Conservation (phyloP, 2,329 filamentous ascomycete species). For the Magnaporthales sp. region DNA sequence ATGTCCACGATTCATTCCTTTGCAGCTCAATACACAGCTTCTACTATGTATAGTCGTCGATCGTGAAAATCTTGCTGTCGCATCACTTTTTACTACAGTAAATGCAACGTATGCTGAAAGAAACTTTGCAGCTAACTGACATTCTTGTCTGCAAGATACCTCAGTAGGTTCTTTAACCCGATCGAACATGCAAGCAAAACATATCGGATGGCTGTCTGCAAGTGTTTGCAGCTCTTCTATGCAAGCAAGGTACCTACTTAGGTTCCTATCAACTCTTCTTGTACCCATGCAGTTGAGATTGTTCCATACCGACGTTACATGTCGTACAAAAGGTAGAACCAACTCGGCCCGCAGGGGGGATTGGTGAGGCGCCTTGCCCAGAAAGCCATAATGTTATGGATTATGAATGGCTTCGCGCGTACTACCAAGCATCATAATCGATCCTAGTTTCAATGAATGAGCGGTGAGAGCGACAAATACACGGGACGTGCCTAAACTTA, state of each 20-base stretch:
- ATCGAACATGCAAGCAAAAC: neutral
- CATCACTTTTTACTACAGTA: neutral
- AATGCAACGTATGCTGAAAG: no score
- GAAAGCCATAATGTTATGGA: neutral
- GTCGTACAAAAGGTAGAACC: neutral
- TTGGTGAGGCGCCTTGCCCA: neutral
- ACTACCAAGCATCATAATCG: neutral
- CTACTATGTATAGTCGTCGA: no score
- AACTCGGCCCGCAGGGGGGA: neutral
- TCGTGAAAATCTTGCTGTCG: neutral
- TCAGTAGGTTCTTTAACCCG: no score
- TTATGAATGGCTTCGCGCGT: neutral
- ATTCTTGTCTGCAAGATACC: neutral
- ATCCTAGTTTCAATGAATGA: neutral
- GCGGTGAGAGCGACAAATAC: neutral
- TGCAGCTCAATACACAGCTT: neutral
- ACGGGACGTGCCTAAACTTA: neutral
- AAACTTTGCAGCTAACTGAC: neutral
- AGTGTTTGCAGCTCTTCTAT: neutral
- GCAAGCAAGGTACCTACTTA: neutral
- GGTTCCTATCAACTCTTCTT: neutral
- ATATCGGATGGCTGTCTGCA: neutral
- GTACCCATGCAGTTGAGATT: neutral
- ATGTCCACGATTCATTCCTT: neutral
- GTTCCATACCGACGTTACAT: neutral